Base-by-base conservation (phyloP, 306 rosid genomes). In the Vicia sativa region DNA sequence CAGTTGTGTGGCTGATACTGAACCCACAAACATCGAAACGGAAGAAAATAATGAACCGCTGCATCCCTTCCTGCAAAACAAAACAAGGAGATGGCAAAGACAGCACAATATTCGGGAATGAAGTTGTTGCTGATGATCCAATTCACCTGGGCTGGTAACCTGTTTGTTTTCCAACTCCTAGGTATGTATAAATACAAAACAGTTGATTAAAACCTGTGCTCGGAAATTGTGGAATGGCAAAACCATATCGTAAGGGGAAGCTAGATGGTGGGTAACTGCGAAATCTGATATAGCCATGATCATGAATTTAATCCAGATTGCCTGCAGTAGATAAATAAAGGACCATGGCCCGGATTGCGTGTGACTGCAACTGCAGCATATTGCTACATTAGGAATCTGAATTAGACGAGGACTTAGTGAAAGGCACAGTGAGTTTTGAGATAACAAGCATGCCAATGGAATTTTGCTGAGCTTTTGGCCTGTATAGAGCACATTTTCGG, bases 401-500 rank as follows among this genome's bases (percentile, higher is more conserved):
- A 26, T 26, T 55, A 55, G 11, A 55, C 13, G 35, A 23, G 18
- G 61, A 12, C 38, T 4, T 50, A 48, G 63, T 39, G 26, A 15
- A 37, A 39, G 69, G 71, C 42, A 55, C 3, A 41, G 57, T 29
- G 38, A 52, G 29, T 28, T 37, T 12, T 35, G 18, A 41, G 19
- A 28, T 52, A 26, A 3, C 5, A 35, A 45, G 53, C 35, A 57
- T 67, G 54, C 18, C 67, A 11, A 19, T 56, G 50, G 38, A 57
- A 11, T 69, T 59, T 50, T 65, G 43, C 61, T 42, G 23, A 69
- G 74, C 62, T 16, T 50, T 50, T 31, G 72, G 72, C 81, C 78
- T 76, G 73, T 55, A 29, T 67, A 18, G 13, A 34, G 38, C 44
- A 26, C 69, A 57, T 76, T 80, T 80, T 80, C 76, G 73, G 75